These are phyloP conservation scores for Sporothrix schenckii DNA, from an alignment of 2,329 filamentous ascomycete species.

Conservation along the genomic window DNA sequence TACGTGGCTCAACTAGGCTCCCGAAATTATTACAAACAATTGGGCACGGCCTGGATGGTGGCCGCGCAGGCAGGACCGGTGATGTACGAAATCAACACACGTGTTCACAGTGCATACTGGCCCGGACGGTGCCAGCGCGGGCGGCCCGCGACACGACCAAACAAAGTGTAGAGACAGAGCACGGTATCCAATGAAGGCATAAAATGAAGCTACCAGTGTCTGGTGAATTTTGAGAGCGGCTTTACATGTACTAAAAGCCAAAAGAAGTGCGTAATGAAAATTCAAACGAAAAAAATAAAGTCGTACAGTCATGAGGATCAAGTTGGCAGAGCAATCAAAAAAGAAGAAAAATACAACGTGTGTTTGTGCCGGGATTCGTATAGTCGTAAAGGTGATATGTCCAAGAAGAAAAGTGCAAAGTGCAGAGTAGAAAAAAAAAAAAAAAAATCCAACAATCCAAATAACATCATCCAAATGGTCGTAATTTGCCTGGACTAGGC, in stretches of 20 bases:
- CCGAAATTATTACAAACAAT: background rate
- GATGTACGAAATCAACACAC: slow-evolving; percentile 10
- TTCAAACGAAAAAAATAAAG: background rate
- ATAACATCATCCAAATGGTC: background rate
- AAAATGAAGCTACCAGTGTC: background rate
- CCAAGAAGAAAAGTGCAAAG: background rate
- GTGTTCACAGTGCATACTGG: background rate
- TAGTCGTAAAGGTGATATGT: background rate
- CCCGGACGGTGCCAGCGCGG: background rate
- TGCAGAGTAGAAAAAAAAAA: background rate
- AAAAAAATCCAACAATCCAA: background rate
- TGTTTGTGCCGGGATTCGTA: slow-evolving; percentile 8
- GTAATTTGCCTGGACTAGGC: background rate
- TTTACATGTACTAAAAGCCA: slow-evolving; percentile 1
- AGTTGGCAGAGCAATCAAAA: background rate
- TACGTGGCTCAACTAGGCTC: slow-evolving; percentile 3
- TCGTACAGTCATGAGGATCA: slow-evolving; percentile 2
- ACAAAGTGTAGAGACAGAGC: background rate
- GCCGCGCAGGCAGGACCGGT: background rate
- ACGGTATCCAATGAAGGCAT: background rate
- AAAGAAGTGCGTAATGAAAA: background rate
- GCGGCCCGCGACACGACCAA: background rate
- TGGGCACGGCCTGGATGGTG: background rate
- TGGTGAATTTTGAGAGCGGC: background rate
- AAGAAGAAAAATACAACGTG: slow-evolving; percentile 1